Evolutionary conservation across 1,139 yeast genomes (phyloP).

Genomic region (Zhuliangozyma parablackwelliae): DNA sequence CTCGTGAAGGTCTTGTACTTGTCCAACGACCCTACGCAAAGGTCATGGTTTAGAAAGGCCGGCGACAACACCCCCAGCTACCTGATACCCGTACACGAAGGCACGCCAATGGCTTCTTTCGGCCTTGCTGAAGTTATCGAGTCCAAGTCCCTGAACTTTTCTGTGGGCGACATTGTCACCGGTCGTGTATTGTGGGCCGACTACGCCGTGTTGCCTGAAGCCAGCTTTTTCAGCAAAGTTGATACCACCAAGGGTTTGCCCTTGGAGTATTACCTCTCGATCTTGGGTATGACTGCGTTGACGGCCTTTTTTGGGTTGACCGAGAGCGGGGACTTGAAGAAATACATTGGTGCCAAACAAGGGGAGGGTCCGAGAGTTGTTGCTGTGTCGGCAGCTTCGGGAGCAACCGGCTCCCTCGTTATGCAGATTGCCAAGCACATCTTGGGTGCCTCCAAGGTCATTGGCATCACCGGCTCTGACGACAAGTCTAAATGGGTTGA

Average conservation of each 20-base stretch:
- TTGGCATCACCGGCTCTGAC: slow-evolving; percentile 62
- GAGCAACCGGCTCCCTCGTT: slow-evolving; percentile 64
- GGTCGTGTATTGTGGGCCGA: slow-evolving; percentile 29
- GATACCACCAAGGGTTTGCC: slow-evolving; percentile 22
- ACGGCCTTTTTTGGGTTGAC: slow-evolving; percentile 60
- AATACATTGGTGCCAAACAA: slow-evolving; percentile 11
- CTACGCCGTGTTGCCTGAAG: slow-evolving; percentile 19
- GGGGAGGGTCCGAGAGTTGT: slow-evolving; percentile 34
- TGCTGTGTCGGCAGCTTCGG: slow-evolving; percentile 61
- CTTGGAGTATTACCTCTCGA: slow-evolving; percentile 21
- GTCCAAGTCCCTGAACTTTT: slow-evolving; percentile 33
- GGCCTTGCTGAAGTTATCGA: slow-evolving; percentile 50
- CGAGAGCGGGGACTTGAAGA: slow-evolving; percentile 37
- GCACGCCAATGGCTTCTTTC: slow-evolving; percentile 45
- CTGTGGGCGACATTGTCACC: slow-evolving; percentile 41
- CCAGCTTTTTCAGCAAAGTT: slow-evolving; percentile 18
- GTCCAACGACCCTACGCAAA: slow-evolving; percentile 68
- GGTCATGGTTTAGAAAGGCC: slow-evolving; percentile 52
- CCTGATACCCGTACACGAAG: slow-evolving; percentile 42
- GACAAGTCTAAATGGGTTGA: slow-evolving; percentile 55
- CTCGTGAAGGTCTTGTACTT: slow-evolving; percentile 44
- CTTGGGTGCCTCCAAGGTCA: slow-evolving; percentile 50
- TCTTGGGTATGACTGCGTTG: slow-evolving; percentile 51
- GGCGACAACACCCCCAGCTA: slow-evolving; percentile 41
- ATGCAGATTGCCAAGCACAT: slow-evolving; percentile 56